Percentiles rank a stretch among this genome's conserved stretches.
These are phyloP conservation scores for Chalciporus chontae DNA, from an alignment of 768 basidiomycete genomes.

Conservation along the genomic window DNA sequence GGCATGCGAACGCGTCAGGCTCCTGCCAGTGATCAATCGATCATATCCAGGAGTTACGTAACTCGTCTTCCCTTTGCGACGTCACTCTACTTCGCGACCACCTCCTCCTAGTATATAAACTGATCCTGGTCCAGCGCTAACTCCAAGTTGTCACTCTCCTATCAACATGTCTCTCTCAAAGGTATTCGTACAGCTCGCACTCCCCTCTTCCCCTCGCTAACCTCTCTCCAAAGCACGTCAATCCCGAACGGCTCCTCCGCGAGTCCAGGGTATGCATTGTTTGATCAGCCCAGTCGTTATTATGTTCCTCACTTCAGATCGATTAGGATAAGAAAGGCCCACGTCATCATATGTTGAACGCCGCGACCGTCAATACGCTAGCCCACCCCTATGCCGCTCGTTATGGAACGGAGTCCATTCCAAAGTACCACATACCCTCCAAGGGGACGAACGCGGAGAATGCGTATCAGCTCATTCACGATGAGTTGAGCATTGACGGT, in stretches of 20 bases:
- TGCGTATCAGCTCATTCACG: slow-evolving; percentile 59
- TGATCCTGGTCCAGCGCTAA: background rate
- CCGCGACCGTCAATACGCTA: slow-evolving; percentile 30
- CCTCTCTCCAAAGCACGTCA: slow-evolving; percentile 48
- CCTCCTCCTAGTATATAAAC: background rate
- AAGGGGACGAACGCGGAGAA: slow-evolving; percentile 55
- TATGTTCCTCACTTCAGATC: background rate
- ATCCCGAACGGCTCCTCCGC: slow-evolving; percentile 62
- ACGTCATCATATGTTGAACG: slow-evolving; percentile 35
- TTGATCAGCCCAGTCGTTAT: background rate
- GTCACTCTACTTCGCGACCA: background rate
- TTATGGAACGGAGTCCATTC: slow-evolving; percentile 64
- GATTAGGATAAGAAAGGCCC: slow-evolving; percentile 44
- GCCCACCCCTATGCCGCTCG: slow-evolving; percentile 55
- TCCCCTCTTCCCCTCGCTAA: background rate
- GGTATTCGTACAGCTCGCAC: slow-evolving; percentile 28
- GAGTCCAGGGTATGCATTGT: slow-evolving; percentile 44
- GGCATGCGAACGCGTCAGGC: too few species aligned
- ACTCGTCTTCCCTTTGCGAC: background rate
- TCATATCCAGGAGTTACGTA: too few species aligned
- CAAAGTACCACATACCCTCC: slow-evolving; percentile 62
- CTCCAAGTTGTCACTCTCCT: slow-evolving; percentile 8
- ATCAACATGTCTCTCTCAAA: slow-evolving; percentile 60
- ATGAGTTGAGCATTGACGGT: slow-evolving; percentile 58
- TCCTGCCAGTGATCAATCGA: too few species aligned